Percentiles rank a stretch among this genome's conserved stretches.
phyloP scores from a whole-genome alignment of 2,329 filamentous ascomycete species.

The Cercospora brassicicola region DNA sequence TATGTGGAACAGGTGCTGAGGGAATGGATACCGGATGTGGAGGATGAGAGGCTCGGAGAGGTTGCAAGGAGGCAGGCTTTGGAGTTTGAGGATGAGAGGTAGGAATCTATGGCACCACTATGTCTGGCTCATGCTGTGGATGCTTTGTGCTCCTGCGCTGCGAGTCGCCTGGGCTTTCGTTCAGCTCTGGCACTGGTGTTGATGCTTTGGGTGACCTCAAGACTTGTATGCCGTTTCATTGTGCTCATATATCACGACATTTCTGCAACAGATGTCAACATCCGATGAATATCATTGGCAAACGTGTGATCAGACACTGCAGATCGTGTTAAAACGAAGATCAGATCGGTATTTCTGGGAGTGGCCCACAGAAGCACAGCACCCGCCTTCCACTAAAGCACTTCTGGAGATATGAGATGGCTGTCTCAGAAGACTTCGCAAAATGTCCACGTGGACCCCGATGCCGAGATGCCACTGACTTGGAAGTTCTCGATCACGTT shows the following conservation, averaged over 20 bases:
- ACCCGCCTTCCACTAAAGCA: background rate
- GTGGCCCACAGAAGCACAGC: background rate
- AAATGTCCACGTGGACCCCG: background rate
- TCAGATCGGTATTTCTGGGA: background rate
- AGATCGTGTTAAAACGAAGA: background rate
- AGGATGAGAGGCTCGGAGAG: constrained; percentile 32
- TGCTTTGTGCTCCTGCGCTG: background rate
- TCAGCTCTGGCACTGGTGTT: background rate
- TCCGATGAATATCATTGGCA: background rate
- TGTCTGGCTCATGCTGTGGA: background rate
- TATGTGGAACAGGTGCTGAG: constrained; percentile 60
- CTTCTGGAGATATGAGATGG: background rate
- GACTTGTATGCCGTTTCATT: background rate
- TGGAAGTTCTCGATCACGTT: background rate
- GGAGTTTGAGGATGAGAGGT: constrained; percentile 32
- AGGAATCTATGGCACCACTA: background rate
- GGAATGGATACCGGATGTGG: constrained; percentile 47
- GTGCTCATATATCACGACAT: background rate
- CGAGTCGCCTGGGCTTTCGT: background rate
- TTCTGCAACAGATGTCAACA: background rate
- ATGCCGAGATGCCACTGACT: background rate
- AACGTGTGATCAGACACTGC: background rate
- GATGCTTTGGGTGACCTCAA: background rate
- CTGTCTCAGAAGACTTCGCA: background rate
- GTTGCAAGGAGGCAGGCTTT: constrained; percentile 43